A percentile compares a stretch with the other conserved stretches of the same genome.
Evolutionary conservation across 169 alveolate genomes (phyloP).

Genomic region (Plasmodium gonderi): DNA sequence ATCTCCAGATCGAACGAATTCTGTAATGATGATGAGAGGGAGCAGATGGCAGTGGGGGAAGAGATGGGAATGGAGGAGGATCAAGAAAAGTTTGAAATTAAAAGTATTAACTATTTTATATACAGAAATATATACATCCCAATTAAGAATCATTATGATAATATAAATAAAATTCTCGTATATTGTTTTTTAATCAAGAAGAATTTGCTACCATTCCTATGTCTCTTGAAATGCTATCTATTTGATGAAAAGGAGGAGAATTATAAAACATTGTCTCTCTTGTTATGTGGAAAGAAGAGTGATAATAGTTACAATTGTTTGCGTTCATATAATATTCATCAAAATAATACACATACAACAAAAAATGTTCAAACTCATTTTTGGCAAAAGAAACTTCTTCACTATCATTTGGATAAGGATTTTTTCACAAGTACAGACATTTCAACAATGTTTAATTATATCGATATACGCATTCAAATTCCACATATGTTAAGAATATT

Average conservation of each 20-base stretch:
- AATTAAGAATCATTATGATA: constrained; percentile 28
- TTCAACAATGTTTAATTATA: constrained; percentile 8
- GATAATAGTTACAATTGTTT: neutral
- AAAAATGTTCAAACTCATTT: neutral
- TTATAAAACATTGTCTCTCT: neutral
- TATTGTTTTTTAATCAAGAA: constrained; percentile 10
- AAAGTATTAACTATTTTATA: constrained; percentile 23
- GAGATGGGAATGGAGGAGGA: neutral
- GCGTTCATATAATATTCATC: neutral
- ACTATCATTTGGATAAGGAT: neutral
- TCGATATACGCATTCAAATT: neutral
- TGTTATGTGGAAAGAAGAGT: neutral
- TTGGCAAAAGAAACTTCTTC: neutral
- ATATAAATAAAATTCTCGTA: constrained; percentile 10
- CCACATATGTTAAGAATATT: constrained; percentile 1
- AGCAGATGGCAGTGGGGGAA: neutral
- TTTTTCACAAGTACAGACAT: neutral
- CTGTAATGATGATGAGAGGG: no score
- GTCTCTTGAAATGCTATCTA: constrained; percentile 8
- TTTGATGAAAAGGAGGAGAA: constrained; percentile 16
- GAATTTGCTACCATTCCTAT: constrained; percentile 14
- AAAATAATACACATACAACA: neutral
- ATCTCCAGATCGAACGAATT: no score
- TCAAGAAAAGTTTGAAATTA: neutral
- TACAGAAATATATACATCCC: constrained; percentile 35